These are phyloP conservation scores for Cinchona pubescens DNA, from an alignment of 257 asterid species.

Conservation along the genomic window DNA sequence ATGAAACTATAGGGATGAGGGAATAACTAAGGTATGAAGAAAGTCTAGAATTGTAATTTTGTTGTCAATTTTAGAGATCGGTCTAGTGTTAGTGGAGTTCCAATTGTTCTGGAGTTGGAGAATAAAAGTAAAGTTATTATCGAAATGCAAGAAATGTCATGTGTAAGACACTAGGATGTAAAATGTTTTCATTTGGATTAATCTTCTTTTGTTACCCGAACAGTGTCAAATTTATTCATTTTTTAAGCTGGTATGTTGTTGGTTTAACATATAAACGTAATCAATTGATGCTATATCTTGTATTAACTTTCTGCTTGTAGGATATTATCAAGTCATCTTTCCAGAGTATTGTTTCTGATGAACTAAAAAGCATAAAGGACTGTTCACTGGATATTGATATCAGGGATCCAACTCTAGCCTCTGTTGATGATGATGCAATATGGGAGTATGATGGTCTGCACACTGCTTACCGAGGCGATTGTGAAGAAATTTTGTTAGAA, in stretches of 20 bases:
- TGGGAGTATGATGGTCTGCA: constrained; percentile 89
- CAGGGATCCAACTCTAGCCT: constrained; percentile 21
- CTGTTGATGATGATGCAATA: constrained; percentile 54
- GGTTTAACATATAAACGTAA: neutral
- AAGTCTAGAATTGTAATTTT: too few species aligned
- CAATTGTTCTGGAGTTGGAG: neutral
- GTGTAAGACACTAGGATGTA: too few species aligned
- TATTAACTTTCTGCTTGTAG: constrained; percentile 38
- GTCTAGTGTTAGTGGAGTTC: neutral
- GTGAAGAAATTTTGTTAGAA: constrained; percentile 78
- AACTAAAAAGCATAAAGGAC: constrained; percentile 60
- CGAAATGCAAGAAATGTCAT: neutral
- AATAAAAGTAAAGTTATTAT: neutral
- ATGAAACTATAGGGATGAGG: too few species aligned
- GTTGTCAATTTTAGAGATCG: neutral
- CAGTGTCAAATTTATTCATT: neutral
- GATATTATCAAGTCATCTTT: constrained; percentile 58
- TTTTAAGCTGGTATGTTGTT: neutral
- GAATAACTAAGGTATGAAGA: too few species aligned
- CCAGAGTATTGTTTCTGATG: constrained; percentile 70
- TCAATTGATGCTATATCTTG: constrained; percentile 1
- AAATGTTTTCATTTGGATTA: neutral
- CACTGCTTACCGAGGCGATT: constrained; percentile 65
- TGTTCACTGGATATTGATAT: constrained; percentile 31
- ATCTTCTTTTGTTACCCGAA: neutral